phyloP scores from a whole-genome alignment of 305 asterid species.

The Solanum hybrid region DNA sequence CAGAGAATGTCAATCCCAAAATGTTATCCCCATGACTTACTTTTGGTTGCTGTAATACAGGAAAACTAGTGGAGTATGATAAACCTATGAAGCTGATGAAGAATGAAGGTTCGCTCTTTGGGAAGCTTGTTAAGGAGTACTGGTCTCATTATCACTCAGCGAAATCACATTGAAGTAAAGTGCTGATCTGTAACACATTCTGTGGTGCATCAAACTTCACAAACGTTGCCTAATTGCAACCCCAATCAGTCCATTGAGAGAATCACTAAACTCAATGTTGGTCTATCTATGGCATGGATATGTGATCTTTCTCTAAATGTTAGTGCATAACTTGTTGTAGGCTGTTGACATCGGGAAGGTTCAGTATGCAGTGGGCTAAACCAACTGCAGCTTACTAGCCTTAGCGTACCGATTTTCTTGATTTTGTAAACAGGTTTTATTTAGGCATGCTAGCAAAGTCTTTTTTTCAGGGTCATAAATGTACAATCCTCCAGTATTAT shows the following conservation, averaged over 20 bases:
- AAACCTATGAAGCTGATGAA: constrained; percentile 73
- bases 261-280: not conserved
- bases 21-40: not conserved
- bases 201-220: not conserved
- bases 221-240: not conserved
- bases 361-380: not conserved
- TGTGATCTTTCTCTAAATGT: not conserved
- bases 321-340: not conserved
- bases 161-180: constrained; percentile 12
- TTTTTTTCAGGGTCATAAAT: not conserved
- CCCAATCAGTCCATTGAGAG: not conserved
- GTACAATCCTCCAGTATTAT: not conserved
- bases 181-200: not conserved
- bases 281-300: not conserved
- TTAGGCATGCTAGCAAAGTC: not conserved
- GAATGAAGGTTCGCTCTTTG: constrained; percentile 62
- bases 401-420: not conserved
- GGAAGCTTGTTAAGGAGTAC: constrained; percentile 76
- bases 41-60: constrained; percentile 21
- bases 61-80: constrained; percentile 75
- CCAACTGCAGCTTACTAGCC: not conserved
- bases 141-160: constrained; percentile 62
- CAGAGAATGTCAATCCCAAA: not conserved
- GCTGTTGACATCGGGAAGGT: not conserved
- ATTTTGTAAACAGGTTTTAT: not conserved